Evolutionary conservation across 306 rosid species (phyloP), one percentile per base, ranked within the genome.

Genomic region (Sphenostylis stenocarpa): DNA sequence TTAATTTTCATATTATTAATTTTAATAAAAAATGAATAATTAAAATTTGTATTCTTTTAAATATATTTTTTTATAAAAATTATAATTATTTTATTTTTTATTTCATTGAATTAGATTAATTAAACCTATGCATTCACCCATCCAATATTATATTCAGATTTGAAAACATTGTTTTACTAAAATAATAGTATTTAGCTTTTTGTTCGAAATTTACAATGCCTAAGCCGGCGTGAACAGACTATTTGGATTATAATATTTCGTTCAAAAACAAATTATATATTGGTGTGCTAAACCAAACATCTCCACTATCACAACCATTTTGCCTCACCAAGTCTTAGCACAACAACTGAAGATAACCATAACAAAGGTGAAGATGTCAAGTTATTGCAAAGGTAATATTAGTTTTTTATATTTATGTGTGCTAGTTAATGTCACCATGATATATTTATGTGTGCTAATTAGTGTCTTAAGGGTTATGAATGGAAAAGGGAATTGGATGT

Each of bases 351-450:
- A 26, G 23, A n/a, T n/a, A n/a, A n/a, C n/a, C n/a, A n/a, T n/a
- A n/a, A n/a, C n/a, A 55, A 79, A 55, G 80, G 63, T 15, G 70
- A 73, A 65, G 70, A 66, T 80, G 84, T 73, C 84, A 4, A 31
- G 36, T 31, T 31, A 31, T 21, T 55, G 84, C 75, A 43, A 77
- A 77, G 81, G 81, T 57, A 44, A 48, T n/a, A n/a, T n/a, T n/a
- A 39, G 39, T 8, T 73, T 16, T 1, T 16, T 1, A 12, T n/a
- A 11, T 53, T 0, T 5, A 0, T 1, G 6, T 51, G 13, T 51
- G 16, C 20, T 16, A 47, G 14, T 44, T 44, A 3, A 48, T 16
- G 21, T 48, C 9, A 16, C 8, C 53, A 36, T 19, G 13, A 19
- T 2, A 6, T 3, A 44, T n/a, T n/a, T n/a, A n/a, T n/a, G n/a